These are phyloP conservation scores for Aureobasidium sp. DNA, from an alignment of 2,329 filamentous ascomycete species.

Conservation along the genomic window DNA sequence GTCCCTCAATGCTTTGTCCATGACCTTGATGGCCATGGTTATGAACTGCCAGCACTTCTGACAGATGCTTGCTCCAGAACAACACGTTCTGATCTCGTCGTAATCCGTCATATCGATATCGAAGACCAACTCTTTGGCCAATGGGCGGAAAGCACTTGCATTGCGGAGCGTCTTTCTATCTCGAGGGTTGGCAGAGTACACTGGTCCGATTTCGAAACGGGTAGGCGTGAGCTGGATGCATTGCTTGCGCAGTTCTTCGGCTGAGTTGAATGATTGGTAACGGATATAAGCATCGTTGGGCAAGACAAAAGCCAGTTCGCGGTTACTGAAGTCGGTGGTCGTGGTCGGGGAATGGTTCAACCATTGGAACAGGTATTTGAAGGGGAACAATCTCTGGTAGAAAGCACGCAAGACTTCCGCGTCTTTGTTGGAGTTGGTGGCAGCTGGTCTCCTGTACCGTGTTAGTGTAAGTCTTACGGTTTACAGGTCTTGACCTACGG, in stretches of 20 bases:
- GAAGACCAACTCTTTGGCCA: conserved; percentile 92
- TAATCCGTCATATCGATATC: conserved; percentile 99
- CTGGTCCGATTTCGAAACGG: conserved; percentile 94
- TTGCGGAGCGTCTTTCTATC: conserved; percentile 84
- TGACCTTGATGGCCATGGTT: conserved; percentile 92
- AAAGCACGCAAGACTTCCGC: conserved; percentile 86
- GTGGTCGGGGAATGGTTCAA: conserved; percentile 87
- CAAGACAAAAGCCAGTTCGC: conserved; percentile 97
- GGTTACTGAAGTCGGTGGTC: conserved; percentile 78
- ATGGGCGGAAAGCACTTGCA: conserved; percentile 70
- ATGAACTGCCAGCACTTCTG: conserved; percentile 94
- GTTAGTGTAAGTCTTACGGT: conserved; percentile 19
- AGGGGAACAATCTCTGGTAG: conserved; percentile 93
- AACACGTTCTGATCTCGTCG: conserved; percentile 93
- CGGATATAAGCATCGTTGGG: conserved; percentile 85
- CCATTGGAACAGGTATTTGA: conserved; percentile 93
- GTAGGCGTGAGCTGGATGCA: conserved; percentile 80
- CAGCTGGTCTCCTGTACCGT: conserved; percentile 21
- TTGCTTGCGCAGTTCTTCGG: conserved; percentile 76
- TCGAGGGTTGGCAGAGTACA: conserved; percentile 87
- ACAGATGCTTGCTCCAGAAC: conserved; percentile 87
- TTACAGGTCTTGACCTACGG: conserved; percentile 25
- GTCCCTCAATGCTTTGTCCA: conserved; percentile 77
- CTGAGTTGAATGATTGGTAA: conserved; percentile 71
- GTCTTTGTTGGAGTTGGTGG: conserved; percentile 32